Percentiles rank a stretch among this genome's conserved stretches.
Conservation (phyloP, 139 green algal genomes). For the Astrephomene gubernaculifera region DNA sequence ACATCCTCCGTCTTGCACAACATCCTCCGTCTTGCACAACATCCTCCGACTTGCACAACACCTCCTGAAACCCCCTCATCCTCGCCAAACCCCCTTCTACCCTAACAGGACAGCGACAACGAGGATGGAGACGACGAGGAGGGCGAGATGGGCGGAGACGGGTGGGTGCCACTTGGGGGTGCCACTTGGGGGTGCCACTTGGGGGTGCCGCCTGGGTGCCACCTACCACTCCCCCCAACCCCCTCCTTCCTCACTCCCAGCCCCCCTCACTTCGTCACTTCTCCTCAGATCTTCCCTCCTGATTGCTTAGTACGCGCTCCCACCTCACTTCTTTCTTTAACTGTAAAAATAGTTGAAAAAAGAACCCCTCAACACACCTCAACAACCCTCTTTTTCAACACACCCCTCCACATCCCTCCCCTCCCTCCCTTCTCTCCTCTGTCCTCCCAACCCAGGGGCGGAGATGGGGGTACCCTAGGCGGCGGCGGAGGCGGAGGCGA, state of each 20-base stretch:
- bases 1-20: too few relatives aligned
- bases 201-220: not conserved
- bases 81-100: not conserved
- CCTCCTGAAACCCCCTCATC: not conserved
- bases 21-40: too few relatives aligned
- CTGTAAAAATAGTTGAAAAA: too few relatives aligned
- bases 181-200: not conserved
- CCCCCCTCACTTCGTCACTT: not conserved
- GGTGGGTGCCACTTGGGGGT: not conserved
- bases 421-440: not conserved
- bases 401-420: not conserved
- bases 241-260: not conserved
- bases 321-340: not conserved
- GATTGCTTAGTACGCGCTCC: not conserved
- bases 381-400: not conserved
- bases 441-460: not conserved
- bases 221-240: not conserved
- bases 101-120: constrained; percentile 22
- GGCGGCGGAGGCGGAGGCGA: too few relatives aligned
- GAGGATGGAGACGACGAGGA: constrained; percentile 10
- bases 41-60: not conserved
- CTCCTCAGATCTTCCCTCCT: not conserved
- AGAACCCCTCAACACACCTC: not conserved
- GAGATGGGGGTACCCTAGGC: too few relatives aligned
- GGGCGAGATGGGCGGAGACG: not conserved